These are phyloP conservation scores for Solanum verrucosum DNA, from an alignment of 257 asterid species.

Conservation along the genomic window DNA sequence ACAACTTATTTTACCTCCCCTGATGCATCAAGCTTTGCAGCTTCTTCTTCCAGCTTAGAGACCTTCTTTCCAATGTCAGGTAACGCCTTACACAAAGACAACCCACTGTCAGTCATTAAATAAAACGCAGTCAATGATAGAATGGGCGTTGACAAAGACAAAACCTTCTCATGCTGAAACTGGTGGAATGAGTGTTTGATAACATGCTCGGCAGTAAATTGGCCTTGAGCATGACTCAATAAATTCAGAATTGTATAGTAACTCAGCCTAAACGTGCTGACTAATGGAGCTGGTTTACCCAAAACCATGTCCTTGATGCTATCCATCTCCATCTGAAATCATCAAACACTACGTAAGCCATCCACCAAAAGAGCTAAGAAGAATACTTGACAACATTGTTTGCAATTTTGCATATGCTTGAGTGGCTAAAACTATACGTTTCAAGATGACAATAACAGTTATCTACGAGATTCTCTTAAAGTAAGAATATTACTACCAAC, in stretches of 20 bases:
- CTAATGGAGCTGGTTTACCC: constrained; percentile 97
- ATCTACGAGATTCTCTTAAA: not conserved
- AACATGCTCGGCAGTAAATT: constrained; percentile 96
- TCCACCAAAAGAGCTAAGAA: not conserved
- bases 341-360: not conserved
- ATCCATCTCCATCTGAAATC: constrained; percentile 87
- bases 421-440: not conserved
- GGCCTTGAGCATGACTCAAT: constrained; percentile 98
- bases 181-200: constrained; percentile 89
- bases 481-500: not conserved
- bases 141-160: not conserved
- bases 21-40: constrained; percentile 79
- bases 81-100: constrained; percentile 48
- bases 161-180: constrained; percentile 94
- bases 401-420: not conserved
- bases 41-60: constrained; percentile 82
- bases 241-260: constrained; percentile 88
- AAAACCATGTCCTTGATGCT: constrained; percentile 90
- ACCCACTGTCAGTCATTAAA: constrained; percentile 11
- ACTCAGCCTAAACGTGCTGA: constrained; percentile 96
- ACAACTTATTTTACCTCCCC: constrained; percentile 58
- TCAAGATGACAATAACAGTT: not conserved
- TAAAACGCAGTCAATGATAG: not conserved
- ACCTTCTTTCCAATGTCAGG: constrained; percentile 85
- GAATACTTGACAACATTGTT: not conserved